Evolutionary conservation across 2,329 filamentous ascomycete genomes (phyloP), one percentile per base, ranked within the genome.

Genomic region (Thelonectria discophora): DNA sequence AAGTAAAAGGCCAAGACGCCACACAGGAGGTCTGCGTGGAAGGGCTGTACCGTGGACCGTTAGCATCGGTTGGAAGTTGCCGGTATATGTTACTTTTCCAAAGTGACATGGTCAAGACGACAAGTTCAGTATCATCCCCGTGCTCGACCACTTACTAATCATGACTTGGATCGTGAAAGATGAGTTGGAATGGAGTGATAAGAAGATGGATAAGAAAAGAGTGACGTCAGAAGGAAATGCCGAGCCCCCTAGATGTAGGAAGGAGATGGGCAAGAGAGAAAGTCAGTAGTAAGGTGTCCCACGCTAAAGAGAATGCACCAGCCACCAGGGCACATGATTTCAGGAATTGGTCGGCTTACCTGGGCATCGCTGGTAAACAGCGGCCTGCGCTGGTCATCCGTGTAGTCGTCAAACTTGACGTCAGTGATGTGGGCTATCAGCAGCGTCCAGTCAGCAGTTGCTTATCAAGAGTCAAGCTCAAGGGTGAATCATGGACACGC

Each of bases 1-100:
- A 82, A 82, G 46, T 86, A 83, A 9, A 89, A 75, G 2, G 84
- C 82, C 13, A 90, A 79, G 3, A 89, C 78, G 65, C 89, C 86
- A 7, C 86, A 82, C 0, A 72, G 70, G 66, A 40, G 49, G 13
- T 52, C 34, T 5, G 37, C 27, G n/a, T 52, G 32, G n/a, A 52
- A 40, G 4, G 49, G 49, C 49, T n/a, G n/a, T 52, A n/a, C 27
- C 30, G 24, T 1, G 42, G 2, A 17, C 8, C 7, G 49, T 52
- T 18, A 52, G 20, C 13, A 42, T 45, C 17, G 8, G 42, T 21
- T 7, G 17, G n/a, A n/a, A n/a, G n/a, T 10, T 21, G 10, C 32
- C 10, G 12, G 32, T 7, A 32, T 34, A 3, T 34, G 3, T 34
- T 34, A 11, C 10, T 34, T 34, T 11, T 9, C 32, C 10, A 9